Percentiles rank a stretch among this genome's conserved stretches.
Evolutionary conservation across 176 grass and related monocot genomes (phyloP).

Genomic region (Thalia dealbata): DNA sequence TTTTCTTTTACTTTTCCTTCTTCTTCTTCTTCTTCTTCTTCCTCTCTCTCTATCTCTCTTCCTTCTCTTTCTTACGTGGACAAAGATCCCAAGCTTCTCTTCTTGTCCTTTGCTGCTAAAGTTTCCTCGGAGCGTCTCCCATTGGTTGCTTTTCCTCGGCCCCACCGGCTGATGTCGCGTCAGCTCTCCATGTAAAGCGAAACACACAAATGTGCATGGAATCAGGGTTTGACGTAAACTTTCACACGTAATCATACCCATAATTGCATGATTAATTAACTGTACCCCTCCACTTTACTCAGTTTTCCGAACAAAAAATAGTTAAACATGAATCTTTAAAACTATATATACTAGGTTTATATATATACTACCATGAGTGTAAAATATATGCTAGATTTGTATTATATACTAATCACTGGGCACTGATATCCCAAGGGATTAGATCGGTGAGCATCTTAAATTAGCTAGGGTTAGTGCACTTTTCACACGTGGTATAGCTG

Average conservation of each 20-base stretch:
- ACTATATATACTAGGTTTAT: too few species aligned
- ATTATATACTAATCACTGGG: too few species aligned
- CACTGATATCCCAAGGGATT: too few species aligned
- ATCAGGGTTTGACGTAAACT: background rate
- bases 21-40: background rate
- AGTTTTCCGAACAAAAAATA: too few species aligned
- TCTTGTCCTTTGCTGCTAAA: constrained; percentile 46
- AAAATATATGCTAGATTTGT: too few species aligned
- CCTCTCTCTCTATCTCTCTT: background rate
- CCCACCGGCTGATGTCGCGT: background rate
- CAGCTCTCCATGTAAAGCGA: background rate
- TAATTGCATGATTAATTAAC: background rate
- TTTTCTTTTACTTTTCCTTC: background rate
- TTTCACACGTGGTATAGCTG: too few species aligned
- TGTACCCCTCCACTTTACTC: too few species aligned
- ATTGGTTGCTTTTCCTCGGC: constrained; percentile 37
- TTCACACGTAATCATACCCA: background rate
- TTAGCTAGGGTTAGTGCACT: too few species aligned
- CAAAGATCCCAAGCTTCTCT: constrained; percentile 63
- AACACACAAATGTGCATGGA: background rate
- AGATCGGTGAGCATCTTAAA: too few species aligned
- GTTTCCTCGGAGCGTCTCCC: constrained; percentile 18
- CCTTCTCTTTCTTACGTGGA: constrained; percentile 30
- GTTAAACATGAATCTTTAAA: too few species aligned
- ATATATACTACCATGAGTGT: too few species aligned